phyloP scores from a whole-genome alignment of 1,284 basidiomycete species.

The Baeospora myosura region DNA sequence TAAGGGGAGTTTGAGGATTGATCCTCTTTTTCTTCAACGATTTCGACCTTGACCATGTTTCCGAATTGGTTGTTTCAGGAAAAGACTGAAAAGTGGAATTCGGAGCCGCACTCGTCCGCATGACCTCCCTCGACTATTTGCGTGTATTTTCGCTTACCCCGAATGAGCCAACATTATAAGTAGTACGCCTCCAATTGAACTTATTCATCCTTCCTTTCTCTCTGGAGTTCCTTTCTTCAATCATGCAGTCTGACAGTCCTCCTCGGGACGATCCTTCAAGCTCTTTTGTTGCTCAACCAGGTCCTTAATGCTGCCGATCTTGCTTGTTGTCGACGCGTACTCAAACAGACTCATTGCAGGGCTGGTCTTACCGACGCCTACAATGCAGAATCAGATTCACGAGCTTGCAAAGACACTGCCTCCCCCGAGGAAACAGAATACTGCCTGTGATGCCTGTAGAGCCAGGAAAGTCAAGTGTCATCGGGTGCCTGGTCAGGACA shows the following conservation, averaged over 20 bases:
- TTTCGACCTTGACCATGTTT: slow-evolving; percentile 79
- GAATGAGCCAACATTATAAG: too few relatives aligned
- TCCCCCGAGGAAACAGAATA: slow-evolving; percentile 80
- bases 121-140: too few relatives aligned
- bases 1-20: slow-evolving; percentile 72
- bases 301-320: too few relatives aligned
- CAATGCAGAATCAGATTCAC: slow-evolving; percentile 69
- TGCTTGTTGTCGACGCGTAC: too few relatives aligned
- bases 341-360: slow-evolving; percentile 37
- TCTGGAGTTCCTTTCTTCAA: not conserved
- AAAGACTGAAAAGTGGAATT: not conserved
- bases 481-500: slow-evolving; percentile 67
- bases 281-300: too few relatives aligned
- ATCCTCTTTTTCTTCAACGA: slow-evolving; percentile 69
- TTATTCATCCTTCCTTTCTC: not conserved
- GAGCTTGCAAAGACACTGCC: slow-evolving; percentile 69
- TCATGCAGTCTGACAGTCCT: too few relatives aligned
- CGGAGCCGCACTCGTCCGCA: not conserved
- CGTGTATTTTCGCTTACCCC: too few relatives aligned
- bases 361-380: slow-evolving; percentile 51
- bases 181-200: too few relatives aligned
- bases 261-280: too few relatives aligned
- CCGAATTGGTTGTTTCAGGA: slow-evolving; percentile 3
- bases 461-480: slow-evolving; percentile 80
- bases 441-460: slow-evolving; percentile 85